Evolutionary conservation across 2,329 filamentous ascomycete genomes (phyloP), one percentile per base, ranked within the genome.

Genomic region (Zymoseptoria pseudotritici): DNA sequence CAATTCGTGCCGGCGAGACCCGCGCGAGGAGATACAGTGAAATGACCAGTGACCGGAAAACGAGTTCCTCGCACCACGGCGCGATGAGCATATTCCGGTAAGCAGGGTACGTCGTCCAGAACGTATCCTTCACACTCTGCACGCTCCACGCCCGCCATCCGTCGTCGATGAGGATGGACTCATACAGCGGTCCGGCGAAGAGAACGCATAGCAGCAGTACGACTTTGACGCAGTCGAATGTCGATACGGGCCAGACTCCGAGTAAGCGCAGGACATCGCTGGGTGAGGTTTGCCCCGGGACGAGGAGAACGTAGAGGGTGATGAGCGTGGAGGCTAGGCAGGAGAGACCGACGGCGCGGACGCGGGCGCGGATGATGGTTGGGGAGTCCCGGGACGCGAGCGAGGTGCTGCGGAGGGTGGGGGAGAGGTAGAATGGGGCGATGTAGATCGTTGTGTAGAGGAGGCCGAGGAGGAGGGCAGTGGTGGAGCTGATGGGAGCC

Each of bases 21-120:
- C 82, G 82, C 20, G 91, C 86, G 55, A 91, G 79, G 29, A 97
- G 78, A 70, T 97, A 87, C 10, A 97, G 81, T 1, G 93, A 89
- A 49, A 97, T 82, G 56, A 92, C 86, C 66, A 91, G 85, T 3
- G 90, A 91, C 70, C 94, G 89, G 80, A 97, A 99, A 69, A 97
- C 88, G 61, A 96, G 79, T 76, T 99, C 94, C 77, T 99, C 94
- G 10, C 91, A 96, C 58, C 94, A 78, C 0, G 94, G 69, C 79
- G 94, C 91, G 50, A 90, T 90, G 62, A 97, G 82, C 71, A 88
- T 85, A 72, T 97, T 97, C 66, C 94, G 85, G 84, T 90, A 96
- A 42, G 85, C 86, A 57, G 88, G 87, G 88, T 88, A 94, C 65
- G 89, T 87, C 63, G 80, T 79, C 68, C 90, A 82, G 13, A 86